Conservation (phyloP, 192 early-diverging fungal species). For the Ambispora gerdemannii region DNA sequence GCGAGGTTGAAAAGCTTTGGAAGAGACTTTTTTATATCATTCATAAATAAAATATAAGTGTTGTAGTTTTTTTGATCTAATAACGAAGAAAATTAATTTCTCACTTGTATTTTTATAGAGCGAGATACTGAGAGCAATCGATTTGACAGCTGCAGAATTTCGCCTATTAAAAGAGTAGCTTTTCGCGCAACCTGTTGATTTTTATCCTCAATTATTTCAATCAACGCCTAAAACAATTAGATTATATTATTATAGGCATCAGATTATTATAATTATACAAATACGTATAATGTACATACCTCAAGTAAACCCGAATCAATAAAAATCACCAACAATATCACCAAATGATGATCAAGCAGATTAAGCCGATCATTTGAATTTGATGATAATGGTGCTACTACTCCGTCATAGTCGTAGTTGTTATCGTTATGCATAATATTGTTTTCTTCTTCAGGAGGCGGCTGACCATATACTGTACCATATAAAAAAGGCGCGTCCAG, state of each 20-base stretch:
- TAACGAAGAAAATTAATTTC: slow-evolving; percentile 2
- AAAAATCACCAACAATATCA: slow-evolving; percentile 69
- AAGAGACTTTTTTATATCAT: slow-evolving; percentile 66
- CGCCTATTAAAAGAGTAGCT: slow-evolving; percentile 70
- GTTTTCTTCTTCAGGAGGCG: slow-evolving; percentile 34
- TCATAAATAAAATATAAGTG: neutral
- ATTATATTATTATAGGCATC: neutral
- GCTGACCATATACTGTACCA: slow-evolving; percentile 33
- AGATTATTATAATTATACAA: neutral
- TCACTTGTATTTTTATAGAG: slow-evolving; percentile 51
- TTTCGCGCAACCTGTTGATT: slow-evolving; percentile 59
- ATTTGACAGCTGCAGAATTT: slow-evolving; percentile 70
- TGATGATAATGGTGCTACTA: slow-evolving; percentile 32
- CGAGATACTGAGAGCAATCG: slow-evolving; percentile 61
- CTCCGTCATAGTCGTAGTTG: slow-evolving; percentile 28
- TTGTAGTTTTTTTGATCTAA: slow-evolving; percentile 11
- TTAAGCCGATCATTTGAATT: slow-evolving; percentile 47
- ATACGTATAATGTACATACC: slow-evolving; percentile 34
- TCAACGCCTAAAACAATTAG: slow-evolving; percentile 50
- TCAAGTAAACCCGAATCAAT: slow-evolving; percentile 69
- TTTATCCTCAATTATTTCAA: slow-evolving; percentile 63
- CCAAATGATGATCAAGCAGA: slow-evolving; percentile 67
- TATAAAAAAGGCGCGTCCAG: neutral
- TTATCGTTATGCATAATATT: too few species aligned
- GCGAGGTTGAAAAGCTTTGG: slow-evolving; percentile 72